A percentile compares a stretch with the other conserved stretches of the same genome.
phyloP scores from a whole-genome alignment of 2,329 filamentous ascomycete species.

The Scedosporium dehoogii region DNA sequence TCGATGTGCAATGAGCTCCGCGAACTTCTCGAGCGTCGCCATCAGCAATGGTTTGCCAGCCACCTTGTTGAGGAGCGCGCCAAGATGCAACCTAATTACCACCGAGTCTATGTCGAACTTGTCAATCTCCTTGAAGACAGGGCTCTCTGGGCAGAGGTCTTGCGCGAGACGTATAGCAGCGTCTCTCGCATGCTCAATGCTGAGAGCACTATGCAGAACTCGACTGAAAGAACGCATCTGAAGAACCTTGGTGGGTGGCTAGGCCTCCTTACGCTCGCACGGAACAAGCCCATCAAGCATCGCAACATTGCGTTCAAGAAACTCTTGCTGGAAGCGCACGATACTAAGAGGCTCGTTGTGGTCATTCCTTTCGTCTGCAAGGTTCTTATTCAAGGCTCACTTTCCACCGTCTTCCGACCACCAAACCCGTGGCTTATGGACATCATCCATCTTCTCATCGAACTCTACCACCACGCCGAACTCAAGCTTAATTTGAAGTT shows the following conservation, averaged over 20 bases:
- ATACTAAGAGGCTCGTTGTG: constrained; percentile 81
- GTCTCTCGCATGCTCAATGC: constrained; percentile 82
- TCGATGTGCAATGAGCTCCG: constrained; percentile 75
- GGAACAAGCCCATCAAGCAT: constrained; percentile 91
- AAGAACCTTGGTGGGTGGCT: constrained; percentile 95
- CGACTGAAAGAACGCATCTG: constrained; percentile 74
- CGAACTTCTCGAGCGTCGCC: constrained; percentile 65
- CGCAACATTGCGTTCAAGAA: constrained; percentile 97
- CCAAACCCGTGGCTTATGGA: constrained; percentile 99
- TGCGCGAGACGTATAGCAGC: constrained; percentile 85
- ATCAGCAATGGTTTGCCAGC: constrained; percentile 93
- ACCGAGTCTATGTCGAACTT: constrained; percentile 83
- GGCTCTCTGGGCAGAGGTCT: constrained; percentile 74
- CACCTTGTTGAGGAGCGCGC: constrained; percentile 94
- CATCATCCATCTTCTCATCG: constrained; percentile 80
- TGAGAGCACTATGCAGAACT: constrained; percentile 73
- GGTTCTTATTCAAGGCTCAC: constrained; percentile 73
- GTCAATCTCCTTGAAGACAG: constrained; percentile 74
- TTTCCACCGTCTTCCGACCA: constrained; percentile 81
- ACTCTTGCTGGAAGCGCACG: constrained; percentile 83
- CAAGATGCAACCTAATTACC: constrained; percentile 95
- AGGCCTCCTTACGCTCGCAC: constrained; percentile 81
- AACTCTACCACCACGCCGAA: constrained; percentile 87
- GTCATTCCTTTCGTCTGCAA: constrained; percentile 98
- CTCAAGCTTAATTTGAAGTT: constrained; percentile 96